Evolutionary conservation across 1,284 basidiomycete genomes (phyloP), one percentile per base, ranked within the genome.

Genomic region (Cutaneotrichosporon cutaneum): DNA sequence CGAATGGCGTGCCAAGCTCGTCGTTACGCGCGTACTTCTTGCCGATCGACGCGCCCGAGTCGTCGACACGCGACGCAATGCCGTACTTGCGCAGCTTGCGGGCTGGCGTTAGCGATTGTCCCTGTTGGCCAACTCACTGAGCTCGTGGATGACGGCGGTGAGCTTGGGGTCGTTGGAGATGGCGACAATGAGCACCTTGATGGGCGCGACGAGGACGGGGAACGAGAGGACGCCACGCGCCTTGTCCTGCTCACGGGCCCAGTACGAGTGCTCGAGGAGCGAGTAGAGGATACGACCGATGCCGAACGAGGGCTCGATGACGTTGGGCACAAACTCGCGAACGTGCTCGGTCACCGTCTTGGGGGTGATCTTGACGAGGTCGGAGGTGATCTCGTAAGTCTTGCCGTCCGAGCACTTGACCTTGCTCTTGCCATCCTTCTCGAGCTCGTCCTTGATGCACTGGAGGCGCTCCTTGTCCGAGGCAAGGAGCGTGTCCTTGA

Each of bases 241-340:
- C 44, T 90, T 82, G 78, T 95, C 92, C 74, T 92, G 88, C 75
- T 93, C 94, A 76, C 95, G 87, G 61, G 87, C 86, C 95, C 95
- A 98, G 85, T 90, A 99, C 71, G 86, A 88, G 83, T 99, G 95
- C 81, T 99, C 95, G 54, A 99, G 87, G 57, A 98, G 83, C 39
- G 88, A 88, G 80, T 98, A 98, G 54, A 98, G 84, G 74, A 99
- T 97, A 63, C 95, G 91, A 61, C 95, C 95, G 71, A 99, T 88
- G 70, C 96, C 95, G 80, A 98, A 98, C 21, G 96, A 99, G 30
- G 95, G 95, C 80, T 98, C 95, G 76, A 98, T 96, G 78, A 99
- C 95, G 81, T 98, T 98, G 53, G 95, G 95, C 54, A 88, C 92
- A 80, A 86, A 98, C 81, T 97, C 94, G 71, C 95, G 90, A 67